A percentile compares a stretch with the other conserved stretches of the same genome.
phyloP scores from a whole-genome alignment of 805 yeast genomes.

The Torulaspora franciscae region DNA sequence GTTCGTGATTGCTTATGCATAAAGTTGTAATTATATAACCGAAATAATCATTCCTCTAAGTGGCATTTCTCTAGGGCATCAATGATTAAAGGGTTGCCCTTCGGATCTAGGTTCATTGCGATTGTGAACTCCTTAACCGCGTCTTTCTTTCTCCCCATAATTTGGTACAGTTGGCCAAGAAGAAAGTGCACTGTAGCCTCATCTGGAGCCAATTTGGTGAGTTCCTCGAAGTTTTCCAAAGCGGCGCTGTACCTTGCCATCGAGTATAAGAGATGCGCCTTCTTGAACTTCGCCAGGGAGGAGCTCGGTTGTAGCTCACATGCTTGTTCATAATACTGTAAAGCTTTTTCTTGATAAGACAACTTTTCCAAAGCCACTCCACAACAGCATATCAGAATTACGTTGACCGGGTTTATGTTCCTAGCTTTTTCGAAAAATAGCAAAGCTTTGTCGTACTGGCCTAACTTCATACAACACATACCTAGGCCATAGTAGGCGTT shows the following conservation, averaged over 20 bases:
- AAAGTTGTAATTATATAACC: conserved; percentile 8
- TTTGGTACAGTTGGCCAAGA: conserved; percentile 79
- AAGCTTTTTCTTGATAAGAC: conserved; percentile 63
- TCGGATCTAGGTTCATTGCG: conserved; percentile 88
- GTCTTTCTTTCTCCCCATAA: conserved; percentile 62
- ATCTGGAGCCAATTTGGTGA: conserved; percentile 79
- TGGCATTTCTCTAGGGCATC: conserved; percentile 67
- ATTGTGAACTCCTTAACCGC: conserved; percentile 84
- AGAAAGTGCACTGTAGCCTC: conserved; percentile 91
- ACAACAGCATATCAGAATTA: conserved; percentile 83
- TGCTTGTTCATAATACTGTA: conserved; percentile 78
- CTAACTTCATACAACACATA: conserved; percentile 83
- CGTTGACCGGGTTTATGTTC: conserved; percentile 83
- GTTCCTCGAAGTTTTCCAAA: conserved; percentile 63
- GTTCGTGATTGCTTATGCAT: conserved; percentile 7
- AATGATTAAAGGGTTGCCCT: conserved; percentile 77
- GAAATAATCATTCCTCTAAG: conserved; percentile 21
- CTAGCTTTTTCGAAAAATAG: conserved; percentile 83
- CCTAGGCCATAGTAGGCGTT: conserved; percentile 96
- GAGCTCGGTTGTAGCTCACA: conserved; percentile 77
- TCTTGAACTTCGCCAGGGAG: conserved; percentile 81
- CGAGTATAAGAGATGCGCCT: conserved; percentile 73
- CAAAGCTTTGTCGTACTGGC: conserved; percentile 78
- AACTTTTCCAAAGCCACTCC: conserved; percentile 87
- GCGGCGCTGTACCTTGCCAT: conserved; percentile 71